Percentiles rank a stretch among this genome's conserved stretches.
Conservation (phyloP, 768 basidiomycete species). For the Tricholoma furcatifolium region DNA sequence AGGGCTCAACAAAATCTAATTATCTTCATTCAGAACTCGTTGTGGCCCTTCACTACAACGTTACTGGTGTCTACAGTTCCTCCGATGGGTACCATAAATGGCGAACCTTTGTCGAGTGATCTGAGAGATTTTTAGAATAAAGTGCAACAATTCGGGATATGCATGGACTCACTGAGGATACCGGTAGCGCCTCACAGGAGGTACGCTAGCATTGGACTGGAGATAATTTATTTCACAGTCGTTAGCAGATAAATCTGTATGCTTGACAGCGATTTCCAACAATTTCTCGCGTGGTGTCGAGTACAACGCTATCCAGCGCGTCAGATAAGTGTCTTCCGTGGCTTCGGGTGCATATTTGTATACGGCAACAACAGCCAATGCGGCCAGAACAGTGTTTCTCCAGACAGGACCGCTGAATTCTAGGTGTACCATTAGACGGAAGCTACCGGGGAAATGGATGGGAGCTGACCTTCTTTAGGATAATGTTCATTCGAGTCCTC, state of each 20-base stretch:
- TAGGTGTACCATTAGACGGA: conserved; percentile 21
- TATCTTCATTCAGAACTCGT: conserved; percentile 15
- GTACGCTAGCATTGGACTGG: conserved; percentile 42
- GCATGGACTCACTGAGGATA: conserved; percentile 68
- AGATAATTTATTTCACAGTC: conserved; percentile 41
- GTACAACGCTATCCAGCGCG: conserved; percentile 64
- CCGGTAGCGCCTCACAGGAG: conserved; percentile 58
- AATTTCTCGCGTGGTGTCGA: conserved; percentile 52
- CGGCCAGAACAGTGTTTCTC: conserved; percentile 57
- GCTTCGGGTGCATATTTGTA: conserved; percentile 72
- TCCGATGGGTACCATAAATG: conserved; percentile 62
- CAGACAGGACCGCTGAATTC: conserved; percentile 69
- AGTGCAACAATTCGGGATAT: neutral
- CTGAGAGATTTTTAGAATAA: conserved; percentile 30
- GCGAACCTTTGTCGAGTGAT: conserved; percentile 56
- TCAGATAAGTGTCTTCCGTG: conserved; percentile 59
- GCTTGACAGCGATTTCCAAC: conserved; percentile 54
- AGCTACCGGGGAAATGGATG: conserved; percentile 1
- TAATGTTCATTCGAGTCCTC: conserved; percentile 43
- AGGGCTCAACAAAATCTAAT: neutral
- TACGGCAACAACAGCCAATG: conserved; percentile 48
- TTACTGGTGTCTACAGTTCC: conserved; percentile 31
- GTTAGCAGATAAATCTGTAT: conserved; percentile 47
- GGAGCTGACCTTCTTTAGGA: conserved; percentile 55
- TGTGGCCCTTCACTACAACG: conserved; percentile 32